phyloP scores from a whole-genome alignment of 2,329 filamentous ascomycete genomes.

The Rasamsonia emersonii region DNA sequence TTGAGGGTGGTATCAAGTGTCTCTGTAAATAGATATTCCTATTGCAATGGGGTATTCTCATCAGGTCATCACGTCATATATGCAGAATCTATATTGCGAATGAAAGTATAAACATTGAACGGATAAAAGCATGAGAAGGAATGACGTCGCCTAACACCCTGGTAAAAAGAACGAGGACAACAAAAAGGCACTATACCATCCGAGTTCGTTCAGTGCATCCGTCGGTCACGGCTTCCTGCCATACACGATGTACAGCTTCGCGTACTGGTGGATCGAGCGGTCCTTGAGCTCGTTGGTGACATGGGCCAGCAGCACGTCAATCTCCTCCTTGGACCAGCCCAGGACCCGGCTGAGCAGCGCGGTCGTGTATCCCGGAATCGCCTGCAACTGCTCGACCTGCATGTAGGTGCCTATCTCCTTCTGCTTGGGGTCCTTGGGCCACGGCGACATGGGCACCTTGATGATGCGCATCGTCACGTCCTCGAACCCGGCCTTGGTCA shows the following conservation, averaged over 20 bases:
- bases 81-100: too few relatives aligned
- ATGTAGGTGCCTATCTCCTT: constrained; percentile 33
- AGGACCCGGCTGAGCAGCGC: constrained; percentile 24
- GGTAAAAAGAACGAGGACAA: too few relatives aligned
- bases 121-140: too few relatives aligned
- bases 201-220: too few relatives aligned
- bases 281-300: constrained; percentile 32
- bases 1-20: too few relatives aligned
- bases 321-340: constrained; percentile 29
- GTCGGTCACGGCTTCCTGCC: constrained; percentile 27
- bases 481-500: constrained; percentile 4
- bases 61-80: too few relatives aligned
- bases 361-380: constrained; percentile 22
- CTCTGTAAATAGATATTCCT: too few relatives aligned
- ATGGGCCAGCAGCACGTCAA: constrained; percentile 28
- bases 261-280: constrained; percentile 29
- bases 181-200: too few relatives aligned
- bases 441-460: constrained; percentile 40
- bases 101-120: too few relatives aligned
- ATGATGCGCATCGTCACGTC: constrained; percentile 3
- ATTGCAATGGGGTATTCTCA: too few relatives aligned
- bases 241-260: constrained; percentile 23
- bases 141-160: too few relatives aligned
- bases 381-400: constrained; percentile 21
- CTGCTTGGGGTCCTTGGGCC: constrained; percentile 40